These are phyloP conservation scores for Panus rudis DNA, from an alignment of 768 basidiomycete species.

Conservation along the genomic window DNA sequence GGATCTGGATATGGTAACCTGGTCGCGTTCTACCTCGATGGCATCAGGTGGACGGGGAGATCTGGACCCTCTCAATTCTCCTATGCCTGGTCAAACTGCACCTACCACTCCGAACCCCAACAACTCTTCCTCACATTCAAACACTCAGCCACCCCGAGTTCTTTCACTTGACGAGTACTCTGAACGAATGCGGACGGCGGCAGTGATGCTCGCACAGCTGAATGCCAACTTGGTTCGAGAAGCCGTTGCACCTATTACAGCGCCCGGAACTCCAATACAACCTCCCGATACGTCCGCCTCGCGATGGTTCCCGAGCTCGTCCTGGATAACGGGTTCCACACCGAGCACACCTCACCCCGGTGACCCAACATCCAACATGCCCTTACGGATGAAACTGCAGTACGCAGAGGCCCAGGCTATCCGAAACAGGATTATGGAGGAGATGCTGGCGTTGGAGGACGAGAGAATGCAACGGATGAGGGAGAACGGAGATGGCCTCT, in stretches of 20 bases:
- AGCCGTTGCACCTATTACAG: slow-evolving; percentile 23
- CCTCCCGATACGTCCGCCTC: slow-evolving; percentile 10
- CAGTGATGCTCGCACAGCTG: slow-evolving; percentile 96
- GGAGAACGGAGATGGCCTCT: slow-evolving; percentile 59
- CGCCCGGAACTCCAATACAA: slow-evolving; percentile 14
- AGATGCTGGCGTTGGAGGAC: slow-evolving; percentile 96
- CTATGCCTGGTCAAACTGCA: background rate
- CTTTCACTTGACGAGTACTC: slow-evolving; percentile 96
- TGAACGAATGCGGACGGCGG: slow-evolving; percentile 96
- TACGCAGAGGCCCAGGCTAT: slow-evolving; percentile 84
- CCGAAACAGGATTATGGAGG: slow-evolving; percentile 93
- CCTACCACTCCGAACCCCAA: background rate
- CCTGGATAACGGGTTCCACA: slow-evolving; percentile 16
- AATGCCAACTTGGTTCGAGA: slow-evolving; percentile 73
- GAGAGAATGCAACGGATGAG: slow-evolving; percentile 94
- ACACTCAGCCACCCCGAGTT: slow-evolving; percentile 3
- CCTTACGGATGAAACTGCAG: slow-evolving; percentile 63
- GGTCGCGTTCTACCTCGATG: slow-evolving; percentile 47
- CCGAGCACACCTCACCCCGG: background rate
- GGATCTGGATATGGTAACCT: slow-evolving; percentile 79
- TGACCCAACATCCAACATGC: slow-evolving; percentile 1
- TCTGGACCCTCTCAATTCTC: no score
- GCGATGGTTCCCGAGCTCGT: slow-evolving; percentile 25
- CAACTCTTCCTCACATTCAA: slow-evolving; percentile 7
- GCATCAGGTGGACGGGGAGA: no score